A percentile compares a stretch with the other conserved stretches of the same genome.
These are phyloP conservation scores for Fusarium camptoceras DNA, from an alignment of 2,329 filamentous ascomycete species.

Conservation along the genomic window DNA sequence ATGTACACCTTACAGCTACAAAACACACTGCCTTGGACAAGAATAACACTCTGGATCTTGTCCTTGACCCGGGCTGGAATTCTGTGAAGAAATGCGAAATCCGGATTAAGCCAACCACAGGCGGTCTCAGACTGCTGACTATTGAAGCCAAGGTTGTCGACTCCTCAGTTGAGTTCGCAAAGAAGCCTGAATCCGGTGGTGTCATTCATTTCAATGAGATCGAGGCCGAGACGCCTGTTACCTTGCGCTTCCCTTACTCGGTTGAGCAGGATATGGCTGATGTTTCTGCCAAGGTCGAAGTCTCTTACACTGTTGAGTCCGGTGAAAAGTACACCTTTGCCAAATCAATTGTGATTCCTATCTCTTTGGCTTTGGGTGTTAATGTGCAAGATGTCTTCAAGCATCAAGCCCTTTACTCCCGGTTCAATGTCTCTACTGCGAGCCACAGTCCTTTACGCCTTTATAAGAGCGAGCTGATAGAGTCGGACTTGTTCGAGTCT, in stretches of 20 bases:
- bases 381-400: conserved; percentile 98
- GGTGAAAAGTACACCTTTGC: conserved; percentile 59
- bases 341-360: conserved; percentile 71
- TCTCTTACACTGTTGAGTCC: conserved; percentile 75
- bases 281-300: conserved; percentile 80
- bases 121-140: conserved; percentile 72
- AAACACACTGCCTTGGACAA: conserved; percentile 83
- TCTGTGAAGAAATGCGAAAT: conserved; percentile 69
- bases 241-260: conserved; percentile 81
- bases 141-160: conserved; percentile 66
- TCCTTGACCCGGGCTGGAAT: conserved; percentile 81
- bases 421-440: conserved; percentile 89
- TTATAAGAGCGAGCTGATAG: conserved; percentile 75
- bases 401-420: conserved; percentile 81
- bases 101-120: conserved; percentile 72
- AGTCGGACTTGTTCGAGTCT: conserved; percentile 76
- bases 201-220: conserved; percentile 64
- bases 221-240: conserved; percentile 59
- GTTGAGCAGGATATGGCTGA: conserved; percentile 80
- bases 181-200: conserved; percentile 66
- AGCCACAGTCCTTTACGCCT: conserved; percentile 80
- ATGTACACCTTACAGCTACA: conserved; percentile 74
- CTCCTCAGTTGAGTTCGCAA: conserved; percentile 57
- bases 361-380: conserved; percentile 86
- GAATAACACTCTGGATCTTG: conserved; percentile 80